A percentile compares a stretch with the other conserved stretches of the same genome.
phyloP scores from a whole-genome alignment of 805 yeast species.

The Ogataea dorogensis region DNA sequence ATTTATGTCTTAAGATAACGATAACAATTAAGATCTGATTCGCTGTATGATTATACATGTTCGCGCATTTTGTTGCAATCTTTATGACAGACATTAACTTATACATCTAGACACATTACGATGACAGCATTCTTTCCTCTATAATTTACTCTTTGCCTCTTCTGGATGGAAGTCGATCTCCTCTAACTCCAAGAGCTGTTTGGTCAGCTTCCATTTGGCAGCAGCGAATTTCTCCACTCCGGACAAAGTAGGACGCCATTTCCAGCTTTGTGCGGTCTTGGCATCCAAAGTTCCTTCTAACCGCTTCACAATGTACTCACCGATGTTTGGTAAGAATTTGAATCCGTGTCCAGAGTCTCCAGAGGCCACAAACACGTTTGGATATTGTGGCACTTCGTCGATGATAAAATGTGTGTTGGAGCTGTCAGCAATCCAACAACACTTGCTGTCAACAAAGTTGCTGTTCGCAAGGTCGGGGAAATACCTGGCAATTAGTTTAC shows the following conservation, averaged over 20 bases:
- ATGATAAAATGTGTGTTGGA: conserved; percentile 40
- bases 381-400: conserved; percentile 36
- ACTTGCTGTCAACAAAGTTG: conserved; percentile 33
- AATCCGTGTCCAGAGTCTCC: conserved; percentile 52
- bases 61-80: conserved; percentile 6
- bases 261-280: conserved; percentile 31
- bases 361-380: conserved; percentile 39
- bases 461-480: conserved; percentile 41
- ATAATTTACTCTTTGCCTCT: not conserved
- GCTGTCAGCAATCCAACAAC: conserved; percentile 43
- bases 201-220: conserved; percentile 18
- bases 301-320: conserved; percentile 37
- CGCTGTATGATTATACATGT: not conserved
- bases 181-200: conserved; percentile 9
- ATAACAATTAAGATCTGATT: conserved; percentile 1
- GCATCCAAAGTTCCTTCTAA: conserved; percentile 31
- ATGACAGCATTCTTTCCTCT: not conserved
- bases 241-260: conserved; percentile 29
- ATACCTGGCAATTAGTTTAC: conserved; percentile 31
- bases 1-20: too few species aligned
- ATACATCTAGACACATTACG: not conserved
- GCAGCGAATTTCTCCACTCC: conserved; percentile 5
- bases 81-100: not conserved
- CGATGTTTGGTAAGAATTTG: conserved; percentile 46
- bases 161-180: conserved; percentile 12